phyloP scores from a whole-genome alignment of 2,329 filamentous ascomycete genomes.

The Fusarium tanahbumbuense region DNA sequence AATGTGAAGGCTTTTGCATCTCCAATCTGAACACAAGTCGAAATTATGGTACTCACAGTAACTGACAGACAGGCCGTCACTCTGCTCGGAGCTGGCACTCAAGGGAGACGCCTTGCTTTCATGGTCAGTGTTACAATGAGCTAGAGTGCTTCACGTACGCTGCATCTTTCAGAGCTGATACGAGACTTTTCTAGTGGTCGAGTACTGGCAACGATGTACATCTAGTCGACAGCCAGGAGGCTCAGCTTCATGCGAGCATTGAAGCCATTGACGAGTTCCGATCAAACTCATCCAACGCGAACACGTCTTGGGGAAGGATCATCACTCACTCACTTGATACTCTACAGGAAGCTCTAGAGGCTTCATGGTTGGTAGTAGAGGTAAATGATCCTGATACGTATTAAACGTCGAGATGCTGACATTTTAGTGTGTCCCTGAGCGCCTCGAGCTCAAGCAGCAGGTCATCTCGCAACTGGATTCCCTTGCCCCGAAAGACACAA shows the following conservation, averaged over 20 bases:
- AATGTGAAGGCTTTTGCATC: neutral
- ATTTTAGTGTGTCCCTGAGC: conserved; percentile 58
- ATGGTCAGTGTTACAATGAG: conserved; percentile 40
- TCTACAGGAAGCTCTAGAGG: conserved; percentile 35
- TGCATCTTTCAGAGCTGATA: neutral
- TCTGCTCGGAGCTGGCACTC: conserved; percentile 48
- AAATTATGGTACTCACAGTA: conserved; percentile 31
- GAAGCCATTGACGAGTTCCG: conserved; percentile 45
- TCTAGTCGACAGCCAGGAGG: conserved; percentile 44
- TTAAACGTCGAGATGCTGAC: neutral
- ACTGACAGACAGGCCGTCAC: conserved; percentile 34
- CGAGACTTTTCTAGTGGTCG: conserved; percentile 44
- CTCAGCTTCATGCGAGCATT: conserved; percentile 45
- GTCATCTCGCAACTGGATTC: conserved; percentile 55
- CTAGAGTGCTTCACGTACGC: too few relatives aligned
- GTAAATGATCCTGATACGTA: conserved; percentile 6
- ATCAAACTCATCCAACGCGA: neutral
- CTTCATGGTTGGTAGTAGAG: conserved; percentile 47
- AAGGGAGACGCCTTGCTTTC: conserved; percentile 48
- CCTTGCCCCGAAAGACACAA: conserved; percentile 49
- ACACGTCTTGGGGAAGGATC: conserved; percentile 37
- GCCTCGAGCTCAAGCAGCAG: conserved; percentile 54
- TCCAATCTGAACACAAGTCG: neutral
- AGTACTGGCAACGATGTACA: conserved; percentile 47
- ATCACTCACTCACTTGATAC: conserved; percentile 34